Evolutionary conservation across 805 yeast species (phyloP).

Genomic region (Metschnikowia corniflorae): DNA sequence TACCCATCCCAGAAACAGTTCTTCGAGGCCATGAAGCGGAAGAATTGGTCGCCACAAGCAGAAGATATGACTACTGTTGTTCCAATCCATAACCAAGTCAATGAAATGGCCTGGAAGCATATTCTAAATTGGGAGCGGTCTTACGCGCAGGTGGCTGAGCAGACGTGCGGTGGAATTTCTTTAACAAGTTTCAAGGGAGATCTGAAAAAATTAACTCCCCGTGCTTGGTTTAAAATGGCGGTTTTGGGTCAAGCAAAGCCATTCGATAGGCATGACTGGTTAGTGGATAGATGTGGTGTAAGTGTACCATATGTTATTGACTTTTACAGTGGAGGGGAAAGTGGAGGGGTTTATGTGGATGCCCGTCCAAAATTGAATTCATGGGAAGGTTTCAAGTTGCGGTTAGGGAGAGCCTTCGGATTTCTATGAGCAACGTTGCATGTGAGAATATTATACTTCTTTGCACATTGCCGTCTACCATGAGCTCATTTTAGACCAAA

Average conservation of each 20-base stretch:
- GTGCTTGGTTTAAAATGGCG: slow-evolving; percentile 67
- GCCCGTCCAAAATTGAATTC: slow-evolving; percentile 88
- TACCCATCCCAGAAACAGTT: slow-evolving; percentile 96
- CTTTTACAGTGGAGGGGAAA: slow-evolving; percentile 51
- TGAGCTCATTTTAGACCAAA: too few species aligned
- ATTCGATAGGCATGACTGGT: slow-evolving; percentile 97
- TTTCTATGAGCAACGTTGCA: slow-evolving; percentile 6
- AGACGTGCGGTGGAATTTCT: slow-evolving; percentile 76
- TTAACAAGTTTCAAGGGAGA: slow-evolving; percentile 88
- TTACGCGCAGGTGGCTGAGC: slow-evolving; percentile 44
- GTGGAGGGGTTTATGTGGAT: slow-evolving; percentile 69
- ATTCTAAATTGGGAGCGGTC: slow-evolving; percentile 77
- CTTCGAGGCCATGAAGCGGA: slow-evolving; percentile 89
- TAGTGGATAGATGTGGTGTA: slow-evolving; percentile 77
- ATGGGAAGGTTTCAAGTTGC: slow-evolving; percentile 72
- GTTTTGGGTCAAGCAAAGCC: slow-evolving; percentile 72
- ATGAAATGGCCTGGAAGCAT: slow-evolving; percentile 88
- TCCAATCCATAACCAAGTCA: slow-evolving; percentile 91
- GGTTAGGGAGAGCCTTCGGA: slow-evolving; percentile 64
- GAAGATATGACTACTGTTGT: slow-evolving; percentile 86
- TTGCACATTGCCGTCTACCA: too few species aligned
- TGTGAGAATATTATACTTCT: too few species aligned
- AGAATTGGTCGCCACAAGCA: slow-evolving; percentile 80
- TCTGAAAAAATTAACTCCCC: slow-evolving; percentile 77
- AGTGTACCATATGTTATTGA: slow-evolving; percentile 89